A percentile compares a stretch with the other conserved stretches of the same genome.
Evolutionary conservation across 2,329 filamentous ascomycete species (phyloP).

Genomic region (Pseudopithomyces maydicus): DNA sequence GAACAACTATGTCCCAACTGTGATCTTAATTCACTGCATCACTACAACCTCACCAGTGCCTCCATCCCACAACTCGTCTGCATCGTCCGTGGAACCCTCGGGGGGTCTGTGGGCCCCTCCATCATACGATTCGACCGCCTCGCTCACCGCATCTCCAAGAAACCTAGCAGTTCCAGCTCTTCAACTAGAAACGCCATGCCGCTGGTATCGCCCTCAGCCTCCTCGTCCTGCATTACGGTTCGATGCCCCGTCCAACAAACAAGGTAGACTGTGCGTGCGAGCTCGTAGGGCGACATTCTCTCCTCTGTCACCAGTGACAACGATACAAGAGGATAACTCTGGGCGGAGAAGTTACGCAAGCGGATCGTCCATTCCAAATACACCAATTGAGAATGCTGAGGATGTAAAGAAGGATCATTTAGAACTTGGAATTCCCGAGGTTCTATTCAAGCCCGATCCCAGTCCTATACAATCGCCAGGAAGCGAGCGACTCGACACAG

Average conservation of each 20-base stretch:
- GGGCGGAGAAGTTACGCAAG: slow-evolving; percentile 4
- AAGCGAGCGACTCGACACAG: neutral
- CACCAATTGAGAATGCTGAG: slow-evolving; percentile 1
- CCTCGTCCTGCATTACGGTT: slow-evolving; percentile 11
- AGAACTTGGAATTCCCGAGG: slow-evolving; percentile 1
- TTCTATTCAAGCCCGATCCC: slow-evolving; percentile 4
- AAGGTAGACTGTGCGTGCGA: slow-evolving; percentile 8
- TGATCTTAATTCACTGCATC: slow-evolving; percentile 13
- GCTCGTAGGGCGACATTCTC: slow-evolving; percentile 6
- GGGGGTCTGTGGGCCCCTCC: slow-evolving; percentile 17
- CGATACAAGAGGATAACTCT: slow-evolving; percentile 3
- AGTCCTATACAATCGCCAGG: slow-evolving; percentile 4
- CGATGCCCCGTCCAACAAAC: slow-evolving; percentile 2
- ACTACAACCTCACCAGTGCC: slow-evolving; percentile 5
- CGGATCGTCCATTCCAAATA: slow-evolving; percentile 7
- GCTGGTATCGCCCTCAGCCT: slow-evolving; percentile 9
- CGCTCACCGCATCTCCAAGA: slow-evolving; percentile 3
- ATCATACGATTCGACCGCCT: slow-evolving; percentile 11
- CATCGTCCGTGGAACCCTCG: neutral
- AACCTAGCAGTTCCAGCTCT: slow-evolving; percentile 10
- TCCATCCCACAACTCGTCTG: slow-evolving; percentile 2
- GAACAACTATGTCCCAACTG: slow-evolving; percentile 7
- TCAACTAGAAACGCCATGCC: slow-evolving; percentile 7
- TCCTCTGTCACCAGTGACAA: slow-evolving; percentile 6
- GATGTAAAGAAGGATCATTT: neutral